Evolutionary conservation across 2,329 filamentous ascomycete species (phyloP), one percentile per base, ranked within the genome.

Genomic region (Talaromyces sp.): DNA sequence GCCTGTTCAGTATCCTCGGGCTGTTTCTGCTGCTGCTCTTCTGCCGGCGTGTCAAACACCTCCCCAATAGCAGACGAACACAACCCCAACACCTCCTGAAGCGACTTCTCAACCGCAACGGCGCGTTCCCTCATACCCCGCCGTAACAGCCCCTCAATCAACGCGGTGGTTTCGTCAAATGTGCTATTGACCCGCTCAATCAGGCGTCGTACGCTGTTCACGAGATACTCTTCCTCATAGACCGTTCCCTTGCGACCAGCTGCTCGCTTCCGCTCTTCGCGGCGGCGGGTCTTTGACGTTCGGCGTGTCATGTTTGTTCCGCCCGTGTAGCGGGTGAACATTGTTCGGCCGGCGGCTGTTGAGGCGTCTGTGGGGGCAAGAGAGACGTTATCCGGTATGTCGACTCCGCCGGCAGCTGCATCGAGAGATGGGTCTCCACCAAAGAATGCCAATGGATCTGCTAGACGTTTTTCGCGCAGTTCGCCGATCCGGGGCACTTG

Each of bases 201-300:
- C 38, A 99, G 83, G 27, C 95, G 84, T 13, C 89, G 86, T 40
- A 98, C 88, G 70, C 90, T 94, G 76, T 93, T 95, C 66, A 97
- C 89, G 5, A 99, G 86, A 77, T 99, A 99, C 78, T 98, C 95
- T 75, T 98, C 94, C 77, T 99, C 95, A 77, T 99, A 99, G 5
- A 99, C 91, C 17, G 92, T 97, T 11, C 95, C 95, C 82, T 98
- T 98, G 77, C 97, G 94, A 27, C 95, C 95, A 7, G 92, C 84
- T 0, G 95, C 95, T 17, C 94, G 88, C 85, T 99, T 99, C 77
- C 96, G 88, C 82, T 99, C 95, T 78, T 99, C 95, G 22, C 93
- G 85, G 27, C 90, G 85, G 61, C 93, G 88, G 74, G 96, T 97
- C 83, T 95, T 96, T 74, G 88, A 91, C 47, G 92, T 97, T 66